Evolutionary conservation across 2,329 filamentous ascomycete species (phyloP), one percentile per base, ranked within the genome.

Genomic region (Aspergillus chevalieri): DNA sequence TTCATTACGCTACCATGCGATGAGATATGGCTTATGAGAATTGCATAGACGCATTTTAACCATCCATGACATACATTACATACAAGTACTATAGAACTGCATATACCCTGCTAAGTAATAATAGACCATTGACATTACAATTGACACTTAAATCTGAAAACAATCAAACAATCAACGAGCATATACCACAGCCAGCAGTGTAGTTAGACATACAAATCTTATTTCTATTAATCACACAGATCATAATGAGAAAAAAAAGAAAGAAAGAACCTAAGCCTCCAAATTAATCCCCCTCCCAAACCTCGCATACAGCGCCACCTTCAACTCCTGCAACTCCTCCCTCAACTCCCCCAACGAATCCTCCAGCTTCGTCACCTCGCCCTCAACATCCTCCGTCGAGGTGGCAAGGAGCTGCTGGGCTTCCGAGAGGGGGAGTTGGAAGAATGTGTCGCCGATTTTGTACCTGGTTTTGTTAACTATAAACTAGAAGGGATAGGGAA

Each of bases 241-340:
- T 17, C 17, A 2, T 17, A 17, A 17, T n/a, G n/a, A 17, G 17
- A 17, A 17, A 17, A 17, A 17, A 17, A n/a, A n/a, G 48, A 19
- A 52, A 12, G 43, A 47, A 24, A 47, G 28, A 28, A 48, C 22
- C 80, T 77, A 93, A 59, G 87, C 89, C 73, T 98, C 93, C 57
- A 97, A 78, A 72, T 98, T 98, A 77, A 98, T 98, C 69, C 91
- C 95, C 70, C 87, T 84, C 49, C 93, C 93, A 72, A 98, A 98
- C 54, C 94, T 83, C 30, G 90, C 91, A 72, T 98, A 98, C 53
- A 98, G 75, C 54, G 88, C 84, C 51, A 95, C 87, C 77, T 98
- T 98, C 56, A 98, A 78, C 68, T 87, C 79, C 54, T 83, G 81
- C 87, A 97, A 91, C 67, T 96, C 89, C 57, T 94, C 90, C 49